Conservation (phyloP, 352 stramenopile species). For the Phytophthora europaea region DNA sequence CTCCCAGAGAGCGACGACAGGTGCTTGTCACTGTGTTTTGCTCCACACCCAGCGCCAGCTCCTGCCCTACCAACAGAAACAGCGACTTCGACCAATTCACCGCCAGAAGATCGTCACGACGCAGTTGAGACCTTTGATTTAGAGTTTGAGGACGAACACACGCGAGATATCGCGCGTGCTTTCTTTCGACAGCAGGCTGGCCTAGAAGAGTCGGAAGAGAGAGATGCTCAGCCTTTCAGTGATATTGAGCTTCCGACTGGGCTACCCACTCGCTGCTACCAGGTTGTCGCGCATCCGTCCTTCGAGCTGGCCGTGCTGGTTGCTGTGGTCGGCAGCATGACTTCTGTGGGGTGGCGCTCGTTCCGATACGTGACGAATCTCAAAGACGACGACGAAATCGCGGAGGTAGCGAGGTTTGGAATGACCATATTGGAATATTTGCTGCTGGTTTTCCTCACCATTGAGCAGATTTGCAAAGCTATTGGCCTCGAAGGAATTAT, state of each 20-base stretch:
- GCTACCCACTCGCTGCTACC: constrained; percentile 67
- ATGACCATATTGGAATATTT: constrained; percentile 70
- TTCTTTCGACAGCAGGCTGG: constrained; percentile 73
- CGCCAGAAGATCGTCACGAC: neutral
- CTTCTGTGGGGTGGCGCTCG: constrained; percentile 71
- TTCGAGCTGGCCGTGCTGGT: constrained; percentile 81
- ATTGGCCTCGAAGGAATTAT: constrained; percentile 73
- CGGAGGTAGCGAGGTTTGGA: constrained; percentile 52
- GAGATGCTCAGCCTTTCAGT: constrained; percentile 9
- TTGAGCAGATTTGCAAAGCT: constrained; percentile 73
- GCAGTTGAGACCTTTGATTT: constrained; percentile 56
- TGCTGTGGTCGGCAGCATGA: constrained; percentile 71
- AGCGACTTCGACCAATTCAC: neutral
- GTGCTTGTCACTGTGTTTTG: constrained; percentile 71
- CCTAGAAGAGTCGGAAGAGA: constrained; percentile 38
- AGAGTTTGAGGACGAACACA: constrained; percentile 70
- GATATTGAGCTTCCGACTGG: constrained; percentile 65
- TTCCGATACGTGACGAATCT: constrained; percentile 60
- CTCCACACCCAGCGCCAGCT: neutral
- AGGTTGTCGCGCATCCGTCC: constrained; percentile 74
- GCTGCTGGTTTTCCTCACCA: constrained; percentile 71
- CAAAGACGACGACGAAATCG: constrained; percentile 45
- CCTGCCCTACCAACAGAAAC: neutral
- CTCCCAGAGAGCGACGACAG: constrained; percentile 71
- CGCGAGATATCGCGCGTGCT: constrained; percentile 56